Conservation (phyloP, 768 basidiomycete species). For the Suillus subluteus region DNA sequence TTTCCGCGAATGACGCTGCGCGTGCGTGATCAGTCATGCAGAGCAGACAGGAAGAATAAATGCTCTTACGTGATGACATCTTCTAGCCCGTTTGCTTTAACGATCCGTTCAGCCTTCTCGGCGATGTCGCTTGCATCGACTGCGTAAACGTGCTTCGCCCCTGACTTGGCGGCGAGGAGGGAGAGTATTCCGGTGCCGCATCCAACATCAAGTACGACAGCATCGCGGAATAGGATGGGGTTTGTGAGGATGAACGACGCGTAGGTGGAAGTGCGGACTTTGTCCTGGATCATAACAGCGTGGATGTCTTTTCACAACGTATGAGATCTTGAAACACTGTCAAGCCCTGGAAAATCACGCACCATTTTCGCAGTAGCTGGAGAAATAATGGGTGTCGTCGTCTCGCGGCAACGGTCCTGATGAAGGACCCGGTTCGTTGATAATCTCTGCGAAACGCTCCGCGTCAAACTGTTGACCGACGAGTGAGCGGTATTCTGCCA, state of each 20-base stretch:
- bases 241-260: constrained; percentile 88
- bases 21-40: background rate
- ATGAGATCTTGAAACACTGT: background rate
- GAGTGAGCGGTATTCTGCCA: constrained; percentile 63
- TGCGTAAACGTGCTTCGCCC: constrained; percentile 88
- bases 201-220: constrained; percentile 91
- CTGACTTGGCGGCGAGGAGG: constrained; percentile 86
- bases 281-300: constrained; percentile 95
- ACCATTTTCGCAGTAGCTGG: constrained; percentile 91
- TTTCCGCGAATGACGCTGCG: constrained; percentile 83
- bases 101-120: constrained; percentile 74
- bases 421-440: constrained; percentile 38
- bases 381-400: constrained; percentile 94
- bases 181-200: constrained; percentile 95
- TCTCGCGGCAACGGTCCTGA: constrained; percentile 51
- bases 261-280: constrained; percentile 91
- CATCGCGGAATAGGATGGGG: constrained; percentile 79
- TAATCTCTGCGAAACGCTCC: constrained; percentile 44
- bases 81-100: constrained; percentile 73
- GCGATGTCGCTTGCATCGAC: constrained; percentile 90
- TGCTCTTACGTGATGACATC: constrained; percentile 64
- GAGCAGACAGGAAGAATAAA: background rate
- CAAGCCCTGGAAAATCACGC: constrained; percentile 9
- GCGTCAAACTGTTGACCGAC: constrained; percentile 58
- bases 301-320: constrained; percentile 73